Conservation (phyloP, 805 yeast species). For the Teunomyces cretensis region DNA sequence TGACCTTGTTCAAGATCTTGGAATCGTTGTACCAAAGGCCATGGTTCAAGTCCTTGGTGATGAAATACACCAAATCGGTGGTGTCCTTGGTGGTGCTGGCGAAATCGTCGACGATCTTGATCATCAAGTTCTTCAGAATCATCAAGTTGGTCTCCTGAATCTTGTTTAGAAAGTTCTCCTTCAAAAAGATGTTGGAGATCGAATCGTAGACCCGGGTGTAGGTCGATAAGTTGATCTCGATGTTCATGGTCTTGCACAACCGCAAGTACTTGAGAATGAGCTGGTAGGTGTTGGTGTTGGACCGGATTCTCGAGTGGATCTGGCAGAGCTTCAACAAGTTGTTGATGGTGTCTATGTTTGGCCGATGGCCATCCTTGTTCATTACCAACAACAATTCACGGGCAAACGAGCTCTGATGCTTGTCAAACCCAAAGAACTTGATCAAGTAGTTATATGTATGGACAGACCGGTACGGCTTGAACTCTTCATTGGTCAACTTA, state of each 20-base stretch:
- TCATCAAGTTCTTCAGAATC: conserved; percentile 27
- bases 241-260: conserved; percentile 22
- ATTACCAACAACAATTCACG: conserved; percentile 39
- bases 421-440: conserved; percentile 39
- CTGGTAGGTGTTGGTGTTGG: conserved; percentile 31
- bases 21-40: conserved; percentile 29
- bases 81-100: conserved; percentile 25
- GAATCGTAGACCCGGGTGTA: conserved; percentile 39
- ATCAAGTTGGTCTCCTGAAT: conserved; percentile 34
- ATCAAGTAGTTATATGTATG: conserved; percentile 41
- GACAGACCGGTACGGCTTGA: conserved; percentile 29
- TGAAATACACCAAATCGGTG: conserved; percentile 29
- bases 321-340: conserved; percentile 30
- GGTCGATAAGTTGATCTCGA: conserved; percentile 33
- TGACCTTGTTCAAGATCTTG: conserved; percentile 28
- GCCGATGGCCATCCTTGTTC: conserved; percentile 41
- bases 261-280: conserved; percentile 31
- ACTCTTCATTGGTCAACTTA: conserved; percentile 28
- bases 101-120: conserved; percentile 36
- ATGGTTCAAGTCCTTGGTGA: conserved; percentile 33
- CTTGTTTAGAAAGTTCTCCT: conserved; percentile 34
- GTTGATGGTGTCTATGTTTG: conserved; percentile 42
- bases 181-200: conserved; percentile 37
- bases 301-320: conserved; percentile 32
- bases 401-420: conserved; percentile 42